phyloP scores from a whole-genome alignment of 768 basidiomycete species.

The Termitomyces sp. region DNA sequence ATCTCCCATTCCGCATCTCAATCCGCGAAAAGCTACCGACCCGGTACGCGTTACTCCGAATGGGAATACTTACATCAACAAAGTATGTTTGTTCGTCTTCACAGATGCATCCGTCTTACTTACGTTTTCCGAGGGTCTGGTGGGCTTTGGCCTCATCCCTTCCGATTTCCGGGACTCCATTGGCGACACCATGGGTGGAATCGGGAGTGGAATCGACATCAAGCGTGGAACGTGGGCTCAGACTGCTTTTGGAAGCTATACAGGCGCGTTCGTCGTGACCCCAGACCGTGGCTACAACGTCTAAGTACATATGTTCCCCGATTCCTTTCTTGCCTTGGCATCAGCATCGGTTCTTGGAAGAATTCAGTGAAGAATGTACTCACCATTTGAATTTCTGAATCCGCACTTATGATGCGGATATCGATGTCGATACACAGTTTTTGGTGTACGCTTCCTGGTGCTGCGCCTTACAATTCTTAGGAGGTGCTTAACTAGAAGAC shows the following conservation, averaged over 20 bases:
- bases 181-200: slow-evolving; percentile 57
- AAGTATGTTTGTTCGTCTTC: neutral
- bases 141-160: slow-evolving; percentile 60
- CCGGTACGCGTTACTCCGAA: slow-evolving; percentile 4
- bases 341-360: neutral
- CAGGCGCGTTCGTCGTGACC: slow-evolving; percentile 43
- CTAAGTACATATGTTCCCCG: slow-evolving; percentile 26
- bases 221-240: slow-evolving; percentile 39
- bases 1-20: neutral
- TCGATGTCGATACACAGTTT: slow-evolving; percentile 59
- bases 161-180: slow-evolving; percentile 53
- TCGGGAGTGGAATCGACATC: slow-evolving; percentile 59
- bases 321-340: too few species aligned
- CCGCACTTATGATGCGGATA: slow-evolving; percentile 51
- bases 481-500: neutral
- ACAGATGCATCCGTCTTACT: neutral
- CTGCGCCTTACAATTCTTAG: neutral
- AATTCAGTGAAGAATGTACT: too few species aligned
- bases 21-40: slow-evolving; percentile 1
- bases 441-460: slow-evolving; percentile 55
- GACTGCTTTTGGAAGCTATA: slow-evolving; percentile 29
- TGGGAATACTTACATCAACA: slow-evolving; percentile 8
- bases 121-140: slow-evolving; percentile 38
- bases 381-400: too few species aligned
- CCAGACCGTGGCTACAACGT: slow-evolving; percentile 59